Base-by-base conservation (phyloP, 2,329 filamentous ascomycete species). In the Fusarium sp. region DNA sequence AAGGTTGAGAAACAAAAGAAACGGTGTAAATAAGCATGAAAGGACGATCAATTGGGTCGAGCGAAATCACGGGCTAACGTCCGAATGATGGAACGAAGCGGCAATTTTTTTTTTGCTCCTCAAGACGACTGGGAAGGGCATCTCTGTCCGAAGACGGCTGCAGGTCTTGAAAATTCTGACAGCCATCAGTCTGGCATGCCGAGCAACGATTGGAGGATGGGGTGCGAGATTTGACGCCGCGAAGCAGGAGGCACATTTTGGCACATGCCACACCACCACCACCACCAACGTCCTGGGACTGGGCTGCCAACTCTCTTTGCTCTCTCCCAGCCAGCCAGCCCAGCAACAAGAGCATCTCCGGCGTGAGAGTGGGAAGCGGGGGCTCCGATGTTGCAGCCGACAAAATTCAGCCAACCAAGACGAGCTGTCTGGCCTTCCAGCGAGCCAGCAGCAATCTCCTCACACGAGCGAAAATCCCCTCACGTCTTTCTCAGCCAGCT, bases 21-120 rank as follows among this genome's bases (percentile, higher is more conserved):
- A 69, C 72, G 69, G 65, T 73, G 72, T 70, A 74, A 74, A 66
- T 75, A 74, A 74, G 72, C 72, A 75, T 74, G 69, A 74, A 69
- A 70, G 42, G 72, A 54, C 62, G 71, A 74, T 74, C 68, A 63
- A 69, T 69, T 25, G 22, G 35, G 57, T 45, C 27, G 33, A 68
- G 33, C 22, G 42, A 63, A 69, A 69, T 63, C 62, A 66, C 54
- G 68, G 47, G 33, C 65, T 38, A 45, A 63, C 60, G 31, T 57
- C 67, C 56, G 58, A n/a, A 58, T 6, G 16, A 50, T 36, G 63
- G 60, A 45, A 50, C 36, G 57, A 65, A 66, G 20, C 67, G 40
- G 36, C 22, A 16, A 74, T 27, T 56, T 50, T 29, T 29, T 50
- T 50, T 50, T 67, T 36, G 52, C 57, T 65, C 31, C 58, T 50